phyloP scores from a whole-genome alignment of 345 rosid genomes.

The Aquilaria sinensis region DNA sequence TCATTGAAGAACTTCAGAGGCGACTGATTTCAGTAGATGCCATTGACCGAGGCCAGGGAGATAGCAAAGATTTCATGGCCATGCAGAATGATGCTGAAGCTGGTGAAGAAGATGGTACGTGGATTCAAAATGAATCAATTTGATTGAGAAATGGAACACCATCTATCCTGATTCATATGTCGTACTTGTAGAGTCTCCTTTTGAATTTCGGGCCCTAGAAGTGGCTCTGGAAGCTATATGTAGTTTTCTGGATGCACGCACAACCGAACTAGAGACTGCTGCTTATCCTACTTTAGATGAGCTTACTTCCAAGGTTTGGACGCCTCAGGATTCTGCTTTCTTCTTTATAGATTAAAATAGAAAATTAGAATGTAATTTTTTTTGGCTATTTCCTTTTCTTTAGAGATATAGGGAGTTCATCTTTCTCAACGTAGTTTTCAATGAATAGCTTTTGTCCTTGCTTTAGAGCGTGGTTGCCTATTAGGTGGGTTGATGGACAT shows the following conservation, averaged over 20 bases:
- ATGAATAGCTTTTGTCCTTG: no score
- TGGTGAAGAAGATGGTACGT: conserved; percentile 90
- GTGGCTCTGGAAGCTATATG: conserved; percentile 95
- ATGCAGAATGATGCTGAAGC: conserved; percentile 55
- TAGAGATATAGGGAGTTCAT: no score
- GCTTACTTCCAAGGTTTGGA: conserved; percentile 68
- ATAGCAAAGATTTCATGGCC: conserved; percentile 35
- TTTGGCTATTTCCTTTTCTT: no score
- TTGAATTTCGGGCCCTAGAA: conserved; percentile 86
- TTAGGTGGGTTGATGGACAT: no score
- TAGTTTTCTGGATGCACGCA: conserved; percentile 85
- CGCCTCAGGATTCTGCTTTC: no score
- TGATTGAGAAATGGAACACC: background rate
- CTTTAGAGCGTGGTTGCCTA: no score
- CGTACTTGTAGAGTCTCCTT: conserved; percentile 54
- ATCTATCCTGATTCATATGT: background rate
- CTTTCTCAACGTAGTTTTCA: no score
- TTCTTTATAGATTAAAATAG: no score
- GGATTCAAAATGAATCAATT: background rate
- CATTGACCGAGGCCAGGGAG: conserved; percentile 31
- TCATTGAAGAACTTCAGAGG: conserved; percentile 86
- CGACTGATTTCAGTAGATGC: conserved; percentile 48
- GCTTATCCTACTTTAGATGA: conserved; percentile 98
- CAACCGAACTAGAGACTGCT: conserved; percentile 78
- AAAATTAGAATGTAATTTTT: no score